Evolutionary conservation across 352 stramenopile genomes (phyloP).

Genomic region (Phytophthora europaea): DNA sequence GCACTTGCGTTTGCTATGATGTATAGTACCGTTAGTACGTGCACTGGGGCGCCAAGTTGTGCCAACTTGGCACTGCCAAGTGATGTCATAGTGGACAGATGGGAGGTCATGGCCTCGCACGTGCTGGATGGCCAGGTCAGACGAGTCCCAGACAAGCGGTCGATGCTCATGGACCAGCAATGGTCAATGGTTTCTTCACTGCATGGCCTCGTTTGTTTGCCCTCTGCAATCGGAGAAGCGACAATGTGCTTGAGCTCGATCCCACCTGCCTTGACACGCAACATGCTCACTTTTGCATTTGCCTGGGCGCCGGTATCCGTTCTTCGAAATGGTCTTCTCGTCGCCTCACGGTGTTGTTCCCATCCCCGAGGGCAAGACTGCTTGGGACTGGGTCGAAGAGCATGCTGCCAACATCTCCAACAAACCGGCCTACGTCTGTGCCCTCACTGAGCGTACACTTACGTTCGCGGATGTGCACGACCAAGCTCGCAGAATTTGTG

Average conservation of each 20-base stretch:
- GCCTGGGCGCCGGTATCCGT: constrained; percentile 3
- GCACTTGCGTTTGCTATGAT: neutral
- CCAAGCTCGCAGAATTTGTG: constrained; percentile 42
- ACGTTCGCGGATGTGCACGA: constrained; percentile 50
- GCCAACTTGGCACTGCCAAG: neutral
- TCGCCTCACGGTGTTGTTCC: constrained; percentile 43
- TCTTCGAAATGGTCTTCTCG: constrained; percentile 48
- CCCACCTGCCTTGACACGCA: constrained; percentile 5
- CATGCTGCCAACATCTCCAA: constrained; percentile 41
- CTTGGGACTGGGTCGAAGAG: constrained; percentile 56
- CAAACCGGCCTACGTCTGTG: constrained; percentile 52
- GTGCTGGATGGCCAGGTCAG: constrained; percentile 30
- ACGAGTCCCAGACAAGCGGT: constrained; percentile 30
- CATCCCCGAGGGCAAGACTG: constrained; percentile 41
- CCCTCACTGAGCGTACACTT: constrained; percentile 47
- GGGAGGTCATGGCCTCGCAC: constrained; percentile 27
- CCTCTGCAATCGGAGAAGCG: neutral
- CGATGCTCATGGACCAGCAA: constrained; percentile 25
- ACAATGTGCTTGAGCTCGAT: constrained; percentile 3
- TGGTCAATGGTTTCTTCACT: constrained; percentile 18
- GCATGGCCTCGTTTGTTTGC: constrained; percentile 7
- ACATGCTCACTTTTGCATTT: constrained; percentile 33
- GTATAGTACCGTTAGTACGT: neutral
- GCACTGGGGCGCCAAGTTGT: constrained; percentile 6
- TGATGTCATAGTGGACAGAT: constrained; percentile 29